Evolutionary conservation across 2,329 filamentous ascomycete species (phyloP).

Genomic region (Beauveria scarabaeidicola): DNA sequence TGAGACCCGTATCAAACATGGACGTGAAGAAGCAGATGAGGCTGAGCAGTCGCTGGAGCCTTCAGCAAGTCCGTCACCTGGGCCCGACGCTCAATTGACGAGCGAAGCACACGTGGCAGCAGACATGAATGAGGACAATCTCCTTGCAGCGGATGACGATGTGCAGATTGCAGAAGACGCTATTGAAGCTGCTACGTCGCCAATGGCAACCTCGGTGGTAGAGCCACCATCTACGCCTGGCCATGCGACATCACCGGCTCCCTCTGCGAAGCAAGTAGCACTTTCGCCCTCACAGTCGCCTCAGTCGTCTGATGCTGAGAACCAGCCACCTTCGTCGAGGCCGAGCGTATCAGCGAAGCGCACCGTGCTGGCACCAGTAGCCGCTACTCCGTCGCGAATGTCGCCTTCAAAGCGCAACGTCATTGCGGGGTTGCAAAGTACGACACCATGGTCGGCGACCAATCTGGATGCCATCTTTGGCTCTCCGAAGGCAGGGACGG

Average conservation of each 20-base stretch:
- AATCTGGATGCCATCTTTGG: constrained; percentile 69
- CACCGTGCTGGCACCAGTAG: constrained; percentile 36
- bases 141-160: constrained; percentile 1
- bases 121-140: constrained; percentile 5
- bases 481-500: constrained; percentile 30
- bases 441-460: constrained; percentile 59
- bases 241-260: constrained; percentile 33
- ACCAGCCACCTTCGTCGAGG: constrained; percentile 62
- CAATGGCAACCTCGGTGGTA: constrained; percentile 9
- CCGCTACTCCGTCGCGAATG: constrained; percentile 37
- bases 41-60: constrained; percentile 10
- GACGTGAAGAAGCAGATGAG: constrained; percentile 11
- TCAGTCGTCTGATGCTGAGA: constrained; percentile 73
- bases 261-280: constrained; percentile 43
- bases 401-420: constrained; percentile 57
- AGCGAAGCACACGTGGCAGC: constrained; percentile 8
- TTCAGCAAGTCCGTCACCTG: constrained; percentile 9
- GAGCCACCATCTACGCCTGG: constrained; percentile 36
- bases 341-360: constrained; percentile 39
- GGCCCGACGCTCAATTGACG: constrained; percentile 13
- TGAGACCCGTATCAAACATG: constrained; percentile 19
- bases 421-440: constrained; percentile 47
- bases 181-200: constrained; percentile 5
- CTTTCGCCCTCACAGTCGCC: constrained; percentile 59
- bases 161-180: constrained; percentile 11